Evolutionary conservation across 495 filamentous ascomycete genomes (phyloP).

Genomic region (Aspergillus kassunensis): DNA sequence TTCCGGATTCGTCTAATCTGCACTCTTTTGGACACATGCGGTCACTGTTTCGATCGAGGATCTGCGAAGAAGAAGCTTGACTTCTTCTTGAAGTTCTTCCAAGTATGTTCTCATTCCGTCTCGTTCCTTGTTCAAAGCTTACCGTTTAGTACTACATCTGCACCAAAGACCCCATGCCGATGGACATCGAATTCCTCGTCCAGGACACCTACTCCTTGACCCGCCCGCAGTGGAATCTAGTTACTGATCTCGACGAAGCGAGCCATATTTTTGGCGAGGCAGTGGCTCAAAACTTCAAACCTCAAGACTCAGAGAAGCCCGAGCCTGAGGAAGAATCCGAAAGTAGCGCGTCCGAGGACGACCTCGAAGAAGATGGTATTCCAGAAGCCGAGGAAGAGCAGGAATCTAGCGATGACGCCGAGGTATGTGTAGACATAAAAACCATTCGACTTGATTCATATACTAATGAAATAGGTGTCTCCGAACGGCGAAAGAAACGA

Average conservation of each 20-base stretch:
- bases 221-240: constrained; percentile 88
- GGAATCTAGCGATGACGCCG: constrained; percentile 57
- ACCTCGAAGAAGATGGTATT: constrained; percentile 52
- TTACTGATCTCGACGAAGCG: constrained; percentile 76
- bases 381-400: constrained; percentile 56
- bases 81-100: constrained; percentile 96
- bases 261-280: constrained; percentile 80
- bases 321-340: constrained; percentile 66
- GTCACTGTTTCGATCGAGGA: constrained; percentile 92
- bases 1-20: constrained; percentile 90
- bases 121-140: background rate
- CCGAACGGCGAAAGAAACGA: constrained; percentile 40
- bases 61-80: constrained; percentile 94
- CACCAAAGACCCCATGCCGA: constrained; percentile 87
- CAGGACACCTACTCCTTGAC: constrained; percentile 85
- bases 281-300: constrained; percentile 82
- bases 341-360: constrained; percentile 61
- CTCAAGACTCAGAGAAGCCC: constrained; percentile 61
- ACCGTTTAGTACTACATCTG: constrained; percentile 76
- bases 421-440: constrained; percentile 31
- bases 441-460: background rate
- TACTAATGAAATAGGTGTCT: constrained; percentile 41
- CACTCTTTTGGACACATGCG: constrained; percentile 89
- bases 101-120: constrained; percentile 44
- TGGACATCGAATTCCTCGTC: constrained; percentile 96